Conservation (phyloP, 1,139 yeast species). For the Taphrina populina region DNA sequence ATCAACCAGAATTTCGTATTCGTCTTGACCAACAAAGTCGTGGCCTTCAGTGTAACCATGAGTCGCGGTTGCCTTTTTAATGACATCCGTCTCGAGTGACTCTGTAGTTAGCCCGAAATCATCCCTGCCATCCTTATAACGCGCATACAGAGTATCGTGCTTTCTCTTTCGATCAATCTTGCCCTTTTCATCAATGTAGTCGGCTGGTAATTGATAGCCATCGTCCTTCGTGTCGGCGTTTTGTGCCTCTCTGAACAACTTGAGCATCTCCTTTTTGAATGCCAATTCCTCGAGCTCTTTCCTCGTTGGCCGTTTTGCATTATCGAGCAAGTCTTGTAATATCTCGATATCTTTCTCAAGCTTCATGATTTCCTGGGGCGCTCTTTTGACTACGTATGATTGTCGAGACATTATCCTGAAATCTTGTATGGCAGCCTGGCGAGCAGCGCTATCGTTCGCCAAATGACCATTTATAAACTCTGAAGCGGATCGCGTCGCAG, state of each 20-base stretch:
- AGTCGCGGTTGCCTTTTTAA: slow-evolving; percentile 50
- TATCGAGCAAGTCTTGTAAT: slow-evolving; percentile 51
- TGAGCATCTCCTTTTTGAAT: slow-evolving; percentile 53
- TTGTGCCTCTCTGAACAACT: slow-evolving; percentile 50
- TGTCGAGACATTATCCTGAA: slow-evolving; percentile 54
- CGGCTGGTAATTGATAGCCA: slow-evolving; percentile 59
- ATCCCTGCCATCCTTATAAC: slow-evolving; percentile 44
- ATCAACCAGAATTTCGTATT: slow-evolving; percentile 83
- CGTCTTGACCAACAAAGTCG: slow-evolving; percentile 45
- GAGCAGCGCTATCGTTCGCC: slow-evolving; percentile 40
- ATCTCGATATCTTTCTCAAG: slow-evolving; percentile 52
- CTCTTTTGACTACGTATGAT: slow-evolving; percentile 52
- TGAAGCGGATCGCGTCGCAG: slow-evolving; percentile 30
- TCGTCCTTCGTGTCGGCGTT: slow-evolving; percentile 45
- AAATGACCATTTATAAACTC: slow-evolving; percentile 37
- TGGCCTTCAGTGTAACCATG: slow-evolving; percentile 29
- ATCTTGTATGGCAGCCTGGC: slow-evolving; percentile 42
- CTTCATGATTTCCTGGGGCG: slow-evolving; percentile 50
- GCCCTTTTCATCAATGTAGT: slow-evolving; percentile 55
- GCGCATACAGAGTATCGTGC: slow-evolving; percentile 47
- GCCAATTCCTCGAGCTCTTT: slow-evolving; percentile 56
- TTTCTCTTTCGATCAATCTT: slow-evolving; percentile 57
- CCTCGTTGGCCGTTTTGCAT: slow-evolving; percentile 50
- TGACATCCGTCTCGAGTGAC: slow-evolving; percentile 68
- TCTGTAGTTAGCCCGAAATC: slow-evolving; percentile 42